These are phyloP conservation scores for Arachnopeziza araneosa DNA, from an alignment of 2,329 filamentous ascomycete species.

Conservation along the genomic window DNA sequence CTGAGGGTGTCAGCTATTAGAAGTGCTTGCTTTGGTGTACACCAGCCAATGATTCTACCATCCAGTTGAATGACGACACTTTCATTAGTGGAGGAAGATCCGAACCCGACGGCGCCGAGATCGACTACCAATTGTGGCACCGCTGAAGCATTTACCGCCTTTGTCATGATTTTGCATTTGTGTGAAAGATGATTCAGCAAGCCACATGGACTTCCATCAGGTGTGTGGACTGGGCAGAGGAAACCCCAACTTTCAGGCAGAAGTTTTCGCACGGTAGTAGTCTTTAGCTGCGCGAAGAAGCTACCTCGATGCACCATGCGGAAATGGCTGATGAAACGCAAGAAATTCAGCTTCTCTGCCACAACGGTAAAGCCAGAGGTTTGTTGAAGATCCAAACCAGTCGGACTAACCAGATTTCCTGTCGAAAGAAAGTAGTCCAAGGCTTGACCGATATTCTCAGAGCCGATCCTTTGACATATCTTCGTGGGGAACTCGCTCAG, in stretches of 20 bases:
- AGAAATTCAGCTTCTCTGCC: slow-evolving; percentile 97
- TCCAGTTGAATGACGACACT: slow-evolving; percentile 88
- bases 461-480: slow-evolving; percentile 68
- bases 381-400: slow-evolving; percentile 90
- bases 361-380: slow-evolving; percentile 93
- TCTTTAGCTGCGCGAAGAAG: slow-evolving; percentile 97
- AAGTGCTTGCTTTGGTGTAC: slow-evolving; percentile 74
- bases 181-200: slow-evolving; percentile 92
- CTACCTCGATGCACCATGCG: slow-evolving; percentile 98
- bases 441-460: slow-evolving; percentile 80
- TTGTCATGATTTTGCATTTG: slow-evolving; percentile 85
- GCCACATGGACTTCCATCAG: slow-evolving; percentile 92
- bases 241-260: slow-evolving; percentile 98
- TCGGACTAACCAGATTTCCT: slow-evolving; percentile 85
- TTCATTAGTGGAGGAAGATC: slow-evolving; percentile 73
- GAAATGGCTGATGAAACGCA: slow-evolving; percentile 98
- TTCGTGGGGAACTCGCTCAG: slow-evolving; percentile 70
- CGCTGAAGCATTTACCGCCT: slow-evolving; percentile 65
- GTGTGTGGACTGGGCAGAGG: slow-evolving; percentile 93
- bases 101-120: slow-evolving; percentile 70
- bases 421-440: slow-evolving; percentile 96
- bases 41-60: slow-evolving; percentile 85
- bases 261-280: slow-evolving; percentile 91
- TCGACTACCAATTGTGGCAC: slow-evolving; percentile 70
- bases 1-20: slow-evolving; percentile 80